phyloP scores from a whole-genome alignment of 768 basidiomycete genomes.

The Termitomyces eurrhizus region DNA sequence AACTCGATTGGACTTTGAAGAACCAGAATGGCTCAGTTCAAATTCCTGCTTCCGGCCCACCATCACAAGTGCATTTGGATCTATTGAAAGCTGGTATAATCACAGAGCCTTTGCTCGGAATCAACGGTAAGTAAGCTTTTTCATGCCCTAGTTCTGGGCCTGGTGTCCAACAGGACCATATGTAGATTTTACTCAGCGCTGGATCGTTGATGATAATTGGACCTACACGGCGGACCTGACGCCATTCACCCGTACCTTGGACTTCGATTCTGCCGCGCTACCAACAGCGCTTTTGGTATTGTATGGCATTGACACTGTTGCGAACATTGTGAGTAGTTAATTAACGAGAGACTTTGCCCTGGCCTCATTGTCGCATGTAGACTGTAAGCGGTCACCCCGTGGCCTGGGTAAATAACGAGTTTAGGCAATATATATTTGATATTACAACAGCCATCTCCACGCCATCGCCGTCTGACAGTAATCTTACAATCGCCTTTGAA shows the following conservation, averaged over 20 bases:
- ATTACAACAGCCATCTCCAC: constrained; percentile 38
- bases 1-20: constrained; percentile 47
- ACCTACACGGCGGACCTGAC: constrained; percentile 52
- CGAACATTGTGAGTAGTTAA: constrained; percentile 41
- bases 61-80: constrained; percentile 54
- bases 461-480: constrained; percentile 29
- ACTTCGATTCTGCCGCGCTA: constrained; percentile 15
- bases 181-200: constrained; percentile 50
- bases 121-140: constrained; percentile 45
- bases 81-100: constrained; percentile 48
- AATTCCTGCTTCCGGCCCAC: constrained; percentile 48
- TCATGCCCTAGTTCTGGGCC: not conserved
- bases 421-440: constrained; percentile 51
- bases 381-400: constrained; percentile 48
- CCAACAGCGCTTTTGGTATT: constrained; percentile 44
- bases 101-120: constrained; percentile 47
- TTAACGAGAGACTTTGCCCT: not conserved
- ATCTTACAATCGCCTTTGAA: constrained; percentile 49
- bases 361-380: constrained; percentile 20
- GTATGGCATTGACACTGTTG: constrained; percentile 55
- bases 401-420: constrained; percentile 57
- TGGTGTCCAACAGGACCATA: not conserved
- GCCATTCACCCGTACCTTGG: constrained; percentile 31
- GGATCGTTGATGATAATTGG: constrained; percentile 56
- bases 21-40: constrained; percentile 52